Conservation (phyloP, 2,329 filamentous ascomycete genomes). For the Hypocrella siamensis region DNA sequence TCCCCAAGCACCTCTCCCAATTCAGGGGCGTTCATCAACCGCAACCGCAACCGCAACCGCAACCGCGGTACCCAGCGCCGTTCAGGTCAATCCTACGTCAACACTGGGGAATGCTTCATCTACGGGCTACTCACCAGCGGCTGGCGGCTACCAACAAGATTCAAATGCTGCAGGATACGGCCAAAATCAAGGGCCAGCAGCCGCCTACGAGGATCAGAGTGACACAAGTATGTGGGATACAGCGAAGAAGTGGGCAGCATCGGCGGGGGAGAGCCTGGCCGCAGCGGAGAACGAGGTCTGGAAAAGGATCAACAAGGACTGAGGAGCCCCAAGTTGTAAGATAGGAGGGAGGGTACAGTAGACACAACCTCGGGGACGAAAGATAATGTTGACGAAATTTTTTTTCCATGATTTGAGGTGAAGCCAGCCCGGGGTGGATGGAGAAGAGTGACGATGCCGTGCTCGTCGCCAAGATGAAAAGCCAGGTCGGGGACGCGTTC, state of each 20-base stretch:
- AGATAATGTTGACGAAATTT: neutral
- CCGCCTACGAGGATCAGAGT: conserved; percentile 11
- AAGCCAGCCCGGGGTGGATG: no score
- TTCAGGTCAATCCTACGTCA: conserved; percentile 9
- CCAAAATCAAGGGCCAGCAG: conserved; percentile 27
- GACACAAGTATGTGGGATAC: conserved; percentile 36
- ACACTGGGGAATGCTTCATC: conserved; percentile 11
- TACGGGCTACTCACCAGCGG: conserved; percentile 26
- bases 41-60: conserved; percentile 12
- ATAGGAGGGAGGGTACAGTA: neutral
- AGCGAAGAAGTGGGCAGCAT: conserved; percentile 41
- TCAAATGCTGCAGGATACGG: conserved; percentile 33
- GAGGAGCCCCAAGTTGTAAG: no score
- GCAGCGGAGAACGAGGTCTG: conserved; percentile 46
- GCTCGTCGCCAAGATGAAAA: no score
- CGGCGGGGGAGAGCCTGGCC: conserved; percentile 40
- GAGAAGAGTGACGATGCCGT: no score
- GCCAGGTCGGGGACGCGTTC: no score
- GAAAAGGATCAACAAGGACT: conserved; percentile 46
- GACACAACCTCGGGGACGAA: neutral
- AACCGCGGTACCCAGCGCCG: no score
- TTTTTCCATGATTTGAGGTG: no score
- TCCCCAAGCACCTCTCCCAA: conserved; percentile 23
- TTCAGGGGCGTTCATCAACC: conserved; percentile 30
- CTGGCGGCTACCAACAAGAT: conserved; percentile 40